Evolutionary conservation across 805 yeast genomes (phyloP), one percentile per base, ranked within the genome.

Genomic region (Kazachstania africana): DNA sequence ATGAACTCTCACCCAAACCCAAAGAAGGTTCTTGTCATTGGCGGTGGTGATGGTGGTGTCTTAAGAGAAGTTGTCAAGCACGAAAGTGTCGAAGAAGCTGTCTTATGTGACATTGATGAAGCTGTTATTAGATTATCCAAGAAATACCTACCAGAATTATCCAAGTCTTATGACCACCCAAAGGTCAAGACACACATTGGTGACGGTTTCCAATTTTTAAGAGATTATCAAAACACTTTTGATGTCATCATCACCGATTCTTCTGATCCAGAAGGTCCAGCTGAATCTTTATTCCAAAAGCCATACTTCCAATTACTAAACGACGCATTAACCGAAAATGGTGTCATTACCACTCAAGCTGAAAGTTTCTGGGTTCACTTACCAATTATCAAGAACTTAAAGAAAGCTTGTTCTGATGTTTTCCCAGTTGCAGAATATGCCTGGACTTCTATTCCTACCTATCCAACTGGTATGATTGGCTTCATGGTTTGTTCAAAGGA

Each of bases 1-100:
- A 53, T 91, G 60, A 81, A 78, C 72, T 75, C 91, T 33, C 97
- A 91, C 63, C 87, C 95, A 48, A 76, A 82, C 64, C 97, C 97
- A 36, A 83, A 82, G 68, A 78, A 70, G 48, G 96, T 93, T 16
- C 67, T 88, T 35, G 97, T 88, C 41, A 81, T 88, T 52, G 98
- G 98, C 37, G 98, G 98, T 43, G 98, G 98, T 53, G 98, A 88
- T 59, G 98, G 98, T 48, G 97, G 97, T 61, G 97, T 88, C 32
- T 70, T 88, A 50, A 75, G 97, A 63, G 97, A 88, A 62, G 70
- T 87, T 53, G 82, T 85, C 53, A 88, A 88, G 63, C 95, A 88
- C 62, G 75, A 71, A 32, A 58, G 71, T 38, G 83, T 88, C 34
- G 95, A 85, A 59, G 79, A 78, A 61, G 95, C 94, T 29, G 72